Evolutionary conservation across 371 early-diverging fungal species (phyloP), one percentile per base, ranked within the genome.

Genomic region (Mortierella sp.): DNA sequence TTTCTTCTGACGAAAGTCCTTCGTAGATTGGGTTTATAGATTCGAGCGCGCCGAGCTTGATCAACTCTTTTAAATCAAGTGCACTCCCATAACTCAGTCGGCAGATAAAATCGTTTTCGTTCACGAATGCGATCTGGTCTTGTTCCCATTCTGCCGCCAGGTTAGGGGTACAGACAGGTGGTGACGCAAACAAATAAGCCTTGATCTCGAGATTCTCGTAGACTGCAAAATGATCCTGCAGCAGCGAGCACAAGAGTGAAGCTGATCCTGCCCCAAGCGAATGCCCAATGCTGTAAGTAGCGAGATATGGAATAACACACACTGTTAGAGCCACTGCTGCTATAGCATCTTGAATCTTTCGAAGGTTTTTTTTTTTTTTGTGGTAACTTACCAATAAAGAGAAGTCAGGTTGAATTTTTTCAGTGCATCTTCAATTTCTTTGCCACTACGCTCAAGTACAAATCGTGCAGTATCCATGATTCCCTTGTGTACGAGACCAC

Each of bases 401-500:
- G 71, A 72, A 58, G 68, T 71, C 71, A 80, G 72, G 36, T 75
- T 72, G 50, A 80, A 80, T 61, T 75, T 80, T 41, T 65, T 58
- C 58, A 80, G 33, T 6, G 81, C 75, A 6, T 67, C 69, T 38
- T 74, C 81, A 28, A 80, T 80, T n/a, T 80, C 81, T 93, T 72
- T 81, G 65, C 76, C 76, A 38, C 76, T 76, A 60, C 72, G 82
- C 64, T 76, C 70, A 8, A 81, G 70, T 3, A 81, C 82, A 88
- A 93, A 94, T 43, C 92, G 89, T 3, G 96, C 96, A 47, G 93
- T 88, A 45, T 89, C 87, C 88, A 92, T 88, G 83, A 95, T 93
- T 10, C 96, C 96, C 67, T 90, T 88, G 76, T 96, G 96, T 33
- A 95, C 93, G 24, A 95, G 84, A 1, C 96, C 96, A 50, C 95